A percentile compares a stretch with the other conserved stretches of the same genome.
Evolutionary conservation across 345 rosid genomes (phyloP).

Genomic region (Melaleuca alternifolia): DNA sequence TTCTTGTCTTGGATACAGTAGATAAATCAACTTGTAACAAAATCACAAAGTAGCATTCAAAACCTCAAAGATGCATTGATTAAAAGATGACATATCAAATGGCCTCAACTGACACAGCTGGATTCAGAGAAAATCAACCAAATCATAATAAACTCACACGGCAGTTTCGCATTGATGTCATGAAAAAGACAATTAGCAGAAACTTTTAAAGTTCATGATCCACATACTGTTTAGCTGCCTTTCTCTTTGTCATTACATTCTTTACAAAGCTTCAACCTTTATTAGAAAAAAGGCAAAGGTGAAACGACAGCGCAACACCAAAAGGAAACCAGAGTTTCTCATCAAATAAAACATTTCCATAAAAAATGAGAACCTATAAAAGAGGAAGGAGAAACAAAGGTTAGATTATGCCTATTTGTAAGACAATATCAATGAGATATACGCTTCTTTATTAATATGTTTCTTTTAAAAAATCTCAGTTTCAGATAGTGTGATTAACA

Average conservation of each 20-base stretch:
- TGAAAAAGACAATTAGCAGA: not conserved
- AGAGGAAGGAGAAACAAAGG: not conserved
- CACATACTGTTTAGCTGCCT: not conserved
- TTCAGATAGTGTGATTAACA: not conserved
- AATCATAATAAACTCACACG: not conserved
- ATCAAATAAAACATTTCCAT: not conserved
- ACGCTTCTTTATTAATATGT: not conserved
- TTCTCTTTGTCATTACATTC: not conserved
- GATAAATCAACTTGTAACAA: not conserved
- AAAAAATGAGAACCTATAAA: not conserved
- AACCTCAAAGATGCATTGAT: not conserved
- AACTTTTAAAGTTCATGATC: not conserved
- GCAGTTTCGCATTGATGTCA: not conserved
- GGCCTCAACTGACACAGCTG: not conserved
- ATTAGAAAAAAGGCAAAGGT: not conserved
- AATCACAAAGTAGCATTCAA: not conserved
- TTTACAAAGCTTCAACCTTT: not conserved
- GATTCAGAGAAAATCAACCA: not conserved
- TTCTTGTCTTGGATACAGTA: not conserved
- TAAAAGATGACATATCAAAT: not conserved
- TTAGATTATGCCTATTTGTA: not conserved
- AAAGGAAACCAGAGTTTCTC: not conserved
- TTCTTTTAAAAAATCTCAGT: not conserved
- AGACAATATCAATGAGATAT: not conserved
- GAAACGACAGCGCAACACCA: not conserved